These are phyloP conservation scores for Termitomyces sp. DNA, from an alignment of 768 basidiomycete genomes.

Conservation along the genomic window DNA sequence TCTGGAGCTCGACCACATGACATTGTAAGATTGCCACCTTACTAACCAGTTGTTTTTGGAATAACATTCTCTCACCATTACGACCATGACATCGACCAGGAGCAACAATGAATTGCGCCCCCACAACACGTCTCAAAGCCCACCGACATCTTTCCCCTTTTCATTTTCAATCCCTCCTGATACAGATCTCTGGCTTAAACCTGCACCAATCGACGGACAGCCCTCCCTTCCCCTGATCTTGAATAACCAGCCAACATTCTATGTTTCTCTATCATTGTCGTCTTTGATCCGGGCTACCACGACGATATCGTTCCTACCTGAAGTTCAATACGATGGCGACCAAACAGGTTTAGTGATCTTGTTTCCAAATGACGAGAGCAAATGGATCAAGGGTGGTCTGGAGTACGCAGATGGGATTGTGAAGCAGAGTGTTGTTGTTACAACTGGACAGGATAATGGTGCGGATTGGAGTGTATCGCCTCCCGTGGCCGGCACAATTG, in stretches of 20 bases:
- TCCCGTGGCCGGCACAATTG: conserved; percentile 1
- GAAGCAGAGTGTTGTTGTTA: conserved; percentile 13
- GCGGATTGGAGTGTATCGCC: conserved; percentile 16
- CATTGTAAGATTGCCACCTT: not conserved
- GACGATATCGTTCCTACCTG: conserved; percentile 10
- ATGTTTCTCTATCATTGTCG: conserved; percentile 4
- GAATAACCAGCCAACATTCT: conserved; percentile 14
- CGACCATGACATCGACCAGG: not conserved
- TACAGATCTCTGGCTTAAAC: conserved; percentile 17
- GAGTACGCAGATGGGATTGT: conserved; percentile 12
- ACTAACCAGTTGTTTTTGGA: not conserved
- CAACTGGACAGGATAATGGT: conserved; percentile 5
- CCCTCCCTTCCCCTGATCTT: conserved; percentile 8
- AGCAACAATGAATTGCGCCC: not conserved
- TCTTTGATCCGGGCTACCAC: conserved; percentile 10
- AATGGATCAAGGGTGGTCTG: conserved; percentile 15
- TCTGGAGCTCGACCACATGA: no score
- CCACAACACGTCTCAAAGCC: conserved; percentile 11
- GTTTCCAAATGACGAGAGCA: conserved; percentile 5
- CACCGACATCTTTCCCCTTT: conserved; percentile 14
- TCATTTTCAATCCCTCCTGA: conserved; percentile 7
- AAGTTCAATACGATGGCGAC: conserved; percentile 7
- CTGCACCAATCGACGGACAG: conserved; percentile 11
- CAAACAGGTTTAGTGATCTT: conserved; percentile 13
- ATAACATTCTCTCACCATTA: not conserved